A percentile compares a stretch with the other conserved stretches of the same genome.
Evolutionary conservation across 345 rosid species (phyloP).

Genomic region (Camelina sativa): DNA sequence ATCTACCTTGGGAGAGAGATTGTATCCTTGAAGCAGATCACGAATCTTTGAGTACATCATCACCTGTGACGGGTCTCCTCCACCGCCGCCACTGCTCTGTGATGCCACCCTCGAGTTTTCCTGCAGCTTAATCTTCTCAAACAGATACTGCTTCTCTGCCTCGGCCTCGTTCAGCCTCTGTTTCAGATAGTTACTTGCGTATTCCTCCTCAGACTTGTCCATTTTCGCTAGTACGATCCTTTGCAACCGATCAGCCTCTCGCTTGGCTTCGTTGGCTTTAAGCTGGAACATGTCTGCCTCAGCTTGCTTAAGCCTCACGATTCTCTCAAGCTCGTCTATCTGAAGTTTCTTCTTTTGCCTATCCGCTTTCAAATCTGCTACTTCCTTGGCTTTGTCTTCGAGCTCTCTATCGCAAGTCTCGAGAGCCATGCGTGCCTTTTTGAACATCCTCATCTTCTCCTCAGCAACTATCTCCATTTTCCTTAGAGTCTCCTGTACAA

Average conservation of each 20-base stretch:
- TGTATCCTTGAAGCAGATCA: constrained; percentile 66
- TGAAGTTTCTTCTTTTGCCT: constrained; percentile 78
- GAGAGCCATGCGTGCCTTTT: constrained; percentile 77
- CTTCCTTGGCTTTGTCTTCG: constrained; percentile 91
- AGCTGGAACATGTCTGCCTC: constrained; percentile 99
- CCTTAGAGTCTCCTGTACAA: constrained; percentile 86
- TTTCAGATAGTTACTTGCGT: constrained; percentile 81
- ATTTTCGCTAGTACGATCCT: constrained; percentile 81
- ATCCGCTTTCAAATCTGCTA: constrained; percentile 67
- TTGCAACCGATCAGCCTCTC: constrained; percentile 85
- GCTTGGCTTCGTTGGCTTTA: constrained; percentile 91
- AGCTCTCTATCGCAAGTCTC: constrained; percentile 87
- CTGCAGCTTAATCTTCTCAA: constrained; percentile 92
- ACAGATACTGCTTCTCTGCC: constrained; percentile 91
- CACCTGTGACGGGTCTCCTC: constrained; percentile 73
- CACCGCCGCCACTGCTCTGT: constrained; percentile 56
- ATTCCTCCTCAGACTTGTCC: constrained; percentile 96
- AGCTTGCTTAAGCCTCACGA: constrained; percentile 91
- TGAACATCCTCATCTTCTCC: constrained; percentile 90
- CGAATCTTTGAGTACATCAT: constrained; percentile 67
- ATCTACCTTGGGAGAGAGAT: constrained; percentile 54
- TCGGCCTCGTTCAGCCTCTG: constrained; percentile 91
- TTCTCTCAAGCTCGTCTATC: constrained; percentile 87
- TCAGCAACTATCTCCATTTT: constrained; percentile 97
- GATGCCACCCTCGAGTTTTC: constrained; percentile 50